A percentile compares a stretch with the other conserved stretches of the same genome.
These are phyloP conservation scores for Exophiala bonariae DNA, from an alignment of 2,329 filamentous ascomycete genomes.

Conservation along the genomic window DNA sequence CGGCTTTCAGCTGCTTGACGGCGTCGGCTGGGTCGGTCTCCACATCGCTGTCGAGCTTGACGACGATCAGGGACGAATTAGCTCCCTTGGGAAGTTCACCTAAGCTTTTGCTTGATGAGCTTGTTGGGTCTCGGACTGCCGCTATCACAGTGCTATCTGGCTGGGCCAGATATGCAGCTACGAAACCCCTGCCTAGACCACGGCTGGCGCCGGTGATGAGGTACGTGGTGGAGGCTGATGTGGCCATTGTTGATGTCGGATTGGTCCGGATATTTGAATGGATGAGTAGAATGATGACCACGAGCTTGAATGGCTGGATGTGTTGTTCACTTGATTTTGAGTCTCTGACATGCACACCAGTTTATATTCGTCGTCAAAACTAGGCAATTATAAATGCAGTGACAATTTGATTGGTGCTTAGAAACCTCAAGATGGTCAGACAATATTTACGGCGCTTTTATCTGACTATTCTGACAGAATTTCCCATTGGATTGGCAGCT, in stretches of 20 bases:
- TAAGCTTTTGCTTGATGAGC: constrained; percentile 15
- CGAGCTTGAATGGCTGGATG: no score
- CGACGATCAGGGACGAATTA: constrained; percentile 40
- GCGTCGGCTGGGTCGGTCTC: constrained; percentile 37
- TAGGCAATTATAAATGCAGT: no score
- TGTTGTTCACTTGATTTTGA: no score
- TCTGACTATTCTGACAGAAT: no score
- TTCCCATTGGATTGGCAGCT: no score
- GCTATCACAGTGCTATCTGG: constrained; percentile 36
- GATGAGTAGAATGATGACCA: no score
- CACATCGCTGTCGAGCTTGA: constrained; percentile 44
- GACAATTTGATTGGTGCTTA: no score
- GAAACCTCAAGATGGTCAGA: no score
- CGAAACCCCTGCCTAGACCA: constrained; percentile 36
- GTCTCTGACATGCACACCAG: no score
- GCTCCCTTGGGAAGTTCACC: constrained; percentile 36
- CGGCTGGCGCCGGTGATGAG: constrained; percentile 39
- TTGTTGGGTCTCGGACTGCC: constrained; percentile 19
- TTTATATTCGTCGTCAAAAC: no score
- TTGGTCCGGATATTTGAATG: background rate
- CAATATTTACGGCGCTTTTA: no score
- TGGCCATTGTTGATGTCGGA: background rate
- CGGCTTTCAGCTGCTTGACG: constrained; percentile 31
- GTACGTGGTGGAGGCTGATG: background rate
- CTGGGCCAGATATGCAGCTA: constrained; percentile 32